These are phyloP conservation scores for Colletotrichum cuscutae DNA, from an alignment of 2,329 filamentous ascomycete genomes.

Conservation along the genomic window DNA sequence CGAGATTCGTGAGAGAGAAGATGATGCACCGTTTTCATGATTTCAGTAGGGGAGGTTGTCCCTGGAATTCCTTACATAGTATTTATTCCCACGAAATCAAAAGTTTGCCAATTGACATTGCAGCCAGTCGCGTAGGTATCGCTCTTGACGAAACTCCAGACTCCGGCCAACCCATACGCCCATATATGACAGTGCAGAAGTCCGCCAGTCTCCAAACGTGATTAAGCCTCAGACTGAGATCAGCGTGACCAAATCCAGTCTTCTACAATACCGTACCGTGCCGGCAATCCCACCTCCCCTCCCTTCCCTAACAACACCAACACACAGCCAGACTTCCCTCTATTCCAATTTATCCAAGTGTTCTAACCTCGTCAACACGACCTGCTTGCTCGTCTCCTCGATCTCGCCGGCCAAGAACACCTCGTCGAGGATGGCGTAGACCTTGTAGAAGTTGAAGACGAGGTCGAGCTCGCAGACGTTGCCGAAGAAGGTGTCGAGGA, in stretches of 20 bases:
- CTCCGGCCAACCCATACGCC: slow-evolving; percentile 27
- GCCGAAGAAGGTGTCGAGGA: slow-evolving; percentile 97
- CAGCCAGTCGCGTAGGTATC: background rate
- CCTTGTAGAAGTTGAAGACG: slow-evolving; percentile 84
- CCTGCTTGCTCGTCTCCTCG: slow-evolving; percentile 98
- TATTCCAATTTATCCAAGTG: slow-evolving; percentile 97
- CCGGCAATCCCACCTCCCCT: background rate
- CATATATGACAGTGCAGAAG: background rate
- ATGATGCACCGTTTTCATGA: background rate
- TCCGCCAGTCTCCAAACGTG: background rate
- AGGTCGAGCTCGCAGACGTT: slow-evolving; percentile 99
- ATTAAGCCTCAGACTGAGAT: background rate
- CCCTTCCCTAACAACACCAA: background rate
- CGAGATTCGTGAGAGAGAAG: background rate
- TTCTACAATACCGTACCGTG: background rate
- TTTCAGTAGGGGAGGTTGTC: background rate
- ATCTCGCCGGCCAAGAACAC: slow-evolving; percentile 98
- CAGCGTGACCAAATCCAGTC: background rate
- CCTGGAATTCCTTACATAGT: slow-evolving; percentile 14
- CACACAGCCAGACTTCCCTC: slow-evolving; percentile 1
- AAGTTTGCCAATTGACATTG: slow-evolving; percentile 10
- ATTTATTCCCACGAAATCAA: slow-evolving; percentile 15
- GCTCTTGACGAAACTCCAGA: slow-evolving; percentile 27
- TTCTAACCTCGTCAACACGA: slow-evolving; percentile 91
- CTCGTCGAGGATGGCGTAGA: slow-evolving; percentile 98